A percentile compares a stretch with the other conserved stretches of the same genome.
These are phyloP conservation scores for Mycena vitilis DNA, from an alignment of 768 basidiomycete species.

Conservation along the genomic window DNA sequence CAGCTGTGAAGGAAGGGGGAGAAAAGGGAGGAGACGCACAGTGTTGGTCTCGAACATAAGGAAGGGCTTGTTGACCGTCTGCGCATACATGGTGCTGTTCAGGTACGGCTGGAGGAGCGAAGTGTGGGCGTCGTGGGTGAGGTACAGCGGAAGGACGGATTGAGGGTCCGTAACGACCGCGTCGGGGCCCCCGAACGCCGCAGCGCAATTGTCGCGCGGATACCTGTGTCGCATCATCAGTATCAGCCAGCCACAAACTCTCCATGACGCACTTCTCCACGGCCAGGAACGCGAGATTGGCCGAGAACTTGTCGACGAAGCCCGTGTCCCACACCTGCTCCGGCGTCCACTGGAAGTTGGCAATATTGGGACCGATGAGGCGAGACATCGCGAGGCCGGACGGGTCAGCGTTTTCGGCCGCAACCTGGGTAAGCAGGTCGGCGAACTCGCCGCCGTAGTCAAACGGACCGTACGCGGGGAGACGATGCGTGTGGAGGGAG, in stretches of 20 bases:
- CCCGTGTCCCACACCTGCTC: constrained; percentile 62
- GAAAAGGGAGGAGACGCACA: constrained; percentile 29
- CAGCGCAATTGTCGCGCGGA: constrained; percentile 30
- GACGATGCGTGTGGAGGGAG: constrained; percentile 44
- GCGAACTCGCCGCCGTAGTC: constrained; percentile 66
- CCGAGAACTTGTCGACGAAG: constrained; percentile 56
- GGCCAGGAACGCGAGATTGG: constrained; percentile 56
- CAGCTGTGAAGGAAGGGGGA: neutral
- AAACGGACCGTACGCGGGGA: constrained; percentile 35
- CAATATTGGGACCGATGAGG: constrained; percentile 74
- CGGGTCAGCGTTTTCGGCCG: constrained; percentile 51
- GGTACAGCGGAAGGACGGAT: constrained; percentile 54
- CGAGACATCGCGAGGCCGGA: constrained; percentile 51
- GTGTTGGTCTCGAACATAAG: constrained; percentile 62
- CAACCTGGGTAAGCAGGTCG: constrained; percentile 43
- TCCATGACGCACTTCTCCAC: constrained; percentile 66
- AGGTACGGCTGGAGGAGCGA: constrained; percentile 51
- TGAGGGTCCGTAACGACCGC: constrained; percentile 44
- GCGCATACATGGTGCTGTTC: constrained; percentile 47
- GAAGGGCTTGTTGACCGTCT: constrained; percentile 50
- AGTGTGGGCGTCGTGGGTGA: constrained; percentile 55
- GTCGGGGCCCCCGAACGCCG: neutral
- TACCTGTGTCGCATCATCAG: constrained; percentile 41
- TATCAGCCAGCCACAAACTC: neutral
- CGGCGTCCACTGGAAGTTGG: constrained; percentile 63